Evolutionary conservation across 257 asterid species (phyloP), one percentile per base, ranked within the genome.

Genomic region (Ajuga chamaepitys): DNA sequence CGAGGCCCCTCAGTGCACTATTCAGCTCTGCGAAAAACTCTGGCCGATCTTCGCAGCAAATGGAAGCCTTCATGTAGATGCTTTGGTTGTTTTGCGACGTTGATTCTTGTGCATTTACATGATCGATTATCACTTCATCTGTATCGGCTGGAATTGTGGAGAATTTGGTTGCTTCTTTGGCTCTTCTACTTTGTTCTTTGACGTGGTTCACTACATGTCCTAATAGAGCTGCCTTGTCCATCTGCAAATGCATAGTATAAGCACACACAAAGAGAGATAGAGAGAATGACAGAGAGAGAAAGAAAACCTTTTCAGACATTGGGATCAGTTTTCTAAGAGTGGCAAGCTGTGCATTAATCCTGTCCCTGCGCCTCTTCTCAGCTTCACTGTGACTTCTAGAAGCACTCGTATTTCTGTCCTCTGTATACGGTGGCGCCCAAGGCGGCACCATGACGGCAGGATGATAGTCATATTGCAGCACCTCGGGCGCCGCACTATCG

Each of bases 181-280:
- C 86, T 71, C 66, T 75, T 53, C 62, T 74, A 62, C 82, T 84
- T 55, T 86, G 82, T 21, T 87, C 96, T 72, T 77, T 87, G 18
- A 93, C 83, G 18, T 79, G 96, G 4, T 85, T 88, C 55, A 93
- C 95, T 59, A 80, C 99, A 4, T 92, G 89, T 20, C 84, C 86
- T 66, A 93, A 37, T 41, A 93, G 77, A 26, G 94, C 90, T 22
- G 99, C 99, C 82, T 93, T 93, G 79, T 89, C 99, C 99, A 93
- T 89, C 99, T 89, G 71, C 64, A 54, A 11, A 14, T 25, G 30
- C 17, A 52, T 3, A 66, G 13, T 47, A 7, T 9, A 16, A 2
- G 2, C 4, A 28, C 5, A 28, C 5, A 30, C 0, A 47, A 4
- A 47, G 54, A 47, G 61, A 45, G 46, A 24, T n/a, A 18, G 35